Evolutionary conservation across 345 rosid species (phyloP).

Genomic region (Carallia brachiata): DNA sequence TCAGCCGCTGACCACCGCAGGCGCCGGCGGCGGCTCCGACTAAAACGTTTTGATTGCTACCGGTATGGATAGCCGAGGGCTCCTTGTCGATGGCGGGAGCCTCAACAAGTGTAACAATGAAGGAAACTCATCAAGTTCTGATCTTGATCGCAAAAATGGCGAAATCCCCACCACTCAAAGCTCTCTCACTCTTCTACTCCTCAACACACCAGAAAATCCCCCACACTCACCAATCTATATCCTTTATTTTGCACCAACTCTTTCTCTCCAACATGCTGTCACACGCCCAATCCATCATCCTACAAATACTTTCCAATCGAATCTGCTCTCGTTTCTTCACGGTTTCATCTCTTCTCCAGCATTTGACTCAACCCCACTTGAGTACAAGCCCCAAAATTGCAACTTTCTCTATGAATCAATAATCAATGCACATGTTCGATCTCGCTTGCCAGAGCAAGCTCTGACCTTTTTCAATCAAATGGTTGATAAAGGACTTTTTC

Average conservation of each 20-base stretch:
- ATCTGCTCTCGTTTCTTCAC: conserved; percentile 48
- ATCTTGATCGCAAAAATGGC: conserved; percentile 35
- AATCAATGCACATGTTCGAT: conserved; percentile 45
- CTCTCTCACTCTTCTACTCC: conserved; percentile 44
- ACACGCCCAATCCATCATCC: conserved; percentile 50
- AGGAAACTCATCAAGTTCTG: conserved; percentile 23
- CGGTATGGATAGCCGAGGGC: too few relatives aligned
- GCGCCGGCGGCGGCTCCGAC: too few relatives aligned
- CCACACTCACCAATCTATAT: conserved; percentile 51
- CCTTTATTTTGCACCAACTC: conserved; percentile 41
- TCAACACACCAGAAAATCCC: conserved; percentile 34
- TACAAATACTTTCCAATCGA: conserved; percentile 44
- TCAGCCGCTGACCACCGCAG: too few relatives aligned
- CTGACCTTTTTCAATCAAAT: conserved; percentile 47
- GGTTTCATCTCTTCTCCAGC: conserved; percentile 39
- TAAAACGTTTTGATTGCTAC: too few relatives aligned
- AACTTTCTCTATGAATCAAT: conserved; percentile 46
- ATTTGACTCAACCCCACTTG: conserved; percentile 28
- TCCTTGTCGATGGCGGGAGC: too few relatives aligned
- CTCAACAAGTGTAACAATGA: neutral
- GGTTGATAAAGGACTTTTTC: conserved; percentile 42
- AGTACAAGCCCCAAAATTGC: conserved; percentile 13
- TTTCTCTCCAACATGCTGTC: conserved; percentile 36
- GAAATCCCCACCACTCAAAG: conserved; percentile 54
- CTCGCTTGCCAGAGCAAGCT: conserved; percentile 39